Evolutionary conservation across 805 yeast genomes (phyloP), one percentile per base, ranked within the genome.

Genomic region (Ogataea nonfermentans): DNA sequence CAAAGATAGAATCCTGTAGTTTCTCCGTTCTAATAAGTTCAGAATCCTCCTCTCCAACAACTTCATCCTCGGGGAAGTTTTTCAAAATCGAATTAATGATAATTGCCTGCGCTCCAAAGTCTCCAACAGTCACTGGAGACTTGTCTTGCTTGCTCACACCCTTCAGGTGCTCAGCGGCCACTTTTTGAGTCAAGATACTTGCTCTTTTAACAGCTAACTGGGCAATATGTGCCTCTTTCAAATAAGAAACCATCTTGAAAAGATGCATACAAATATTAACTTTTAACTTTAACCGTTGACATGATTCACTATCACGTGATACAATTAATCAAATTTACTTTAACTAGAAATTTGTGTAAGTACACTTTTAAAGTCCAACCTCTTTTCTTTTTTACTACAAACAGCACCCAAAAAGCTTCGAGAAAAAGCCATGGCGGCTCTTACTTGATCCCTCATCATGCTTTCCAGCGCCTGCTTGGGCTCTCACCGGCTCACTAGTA

Each of bases 111-210:
- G 97, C 90, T 4, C 95, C 96, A 58, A 84, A 93, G 61, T 93
- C 99, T 12, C 98, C 99, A 40, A 86, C 70, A 1, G 99, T 93
- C 11, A 93, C 99, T 1, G 99, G 99, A 1, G 96, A 87, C 46
- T 80, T 78, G 61, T 91, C 99, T 28, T 76, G 74, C 59, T 93
- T 93, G 44, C 88, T 81, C 41, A 88, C 84, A 46, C 65, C 70
- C 57, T 58, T 66, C 52, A 60, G 73, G 51, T 73, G 81, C 56
- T 66, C 72, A 20, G 65, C 82, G 61, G 77, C 79, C 44, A 77
- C 76, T 53, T 70, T 68, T 54, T 76, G 75, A 15, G 96, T 88
- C 41, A 91, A 69, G 13, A 75, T 55, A 2, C 95, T 78, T 1
- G 99, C 98, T 56, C 93, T 74, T 53, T 80, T 85, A 15, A 93